These are phyloP conservation scores for Trichosporon coremiiforme DNA, from an alignment of 1,284 basidiomycete genomes.

Conservation along the genomic window DNA sequence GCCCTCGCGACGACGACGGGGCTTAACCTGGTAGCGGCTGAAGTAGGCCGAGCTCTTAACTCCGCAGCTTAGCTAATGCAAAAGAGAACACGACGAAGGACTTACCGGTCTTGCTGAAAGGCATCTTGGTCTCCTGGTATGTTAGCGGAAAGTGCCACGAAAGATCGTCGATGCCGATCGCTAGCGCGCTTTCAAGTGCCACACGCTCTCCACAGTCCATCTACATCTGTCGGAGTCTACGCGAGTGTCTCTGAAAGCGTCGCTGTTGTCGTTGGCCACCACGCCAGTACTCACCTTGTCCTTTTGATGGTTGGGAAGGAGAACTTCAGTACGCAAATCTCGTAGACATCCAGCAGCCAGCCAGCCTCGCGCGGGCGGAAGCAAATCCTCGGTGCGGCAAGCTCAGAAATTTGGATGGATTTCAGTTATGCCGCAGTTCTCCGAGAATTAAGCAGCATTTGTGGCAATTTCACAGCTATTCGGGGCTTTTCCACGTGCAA, in stretches of 20 bases:
- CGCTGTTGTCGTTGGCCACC: not conserved
- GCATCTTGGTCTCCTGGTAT: slow-evolving; percentile 11
- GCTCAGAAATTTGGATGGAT: slow-evolving; percentile 4
- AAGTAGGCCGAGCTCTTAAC: slow-evolving; percentile 1
- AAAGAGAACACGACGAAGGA: not conserved
- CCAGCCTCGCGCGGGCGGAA: not conserved
- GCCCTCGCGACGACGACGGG: slow-evolving; percentile 91
- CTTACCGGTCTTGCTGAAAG: slow-evolving; percentile 3
- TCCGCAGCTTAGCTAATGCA: too few species aligned
- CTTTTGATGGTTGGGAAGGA: slow-evolving; percentile 16
- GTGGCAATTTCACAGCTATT: not conserved
- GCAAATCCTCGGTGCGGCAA: not conserved
- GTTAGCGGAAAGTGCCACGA: not conserved
- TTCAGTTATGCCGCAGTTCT: not conserved
- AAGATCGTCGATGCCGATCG: not conserved
- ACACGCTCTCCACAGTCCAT: not conserved
- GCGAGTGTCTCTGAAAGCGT: not conserved
- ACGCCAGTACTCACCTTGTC: not conserved
- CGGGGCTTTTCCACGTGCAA: not conserved
- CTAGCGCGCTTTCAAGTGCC: not conserved
- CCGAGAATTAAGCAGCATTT: not conserved
- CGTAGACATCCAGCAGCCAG: not conserved
- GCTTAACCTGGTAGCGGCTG: slow-evolving; percentile 83
- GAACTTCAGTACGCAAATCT: not conserved
- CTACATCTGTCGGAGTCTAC: not conserved